Evolutionary conservation across 192 early-diverging fungal genomes (phyloP), one percentile per base, ranked within the genome.

Genomic region (Gryganskiella cystojenkinii): DNA sequence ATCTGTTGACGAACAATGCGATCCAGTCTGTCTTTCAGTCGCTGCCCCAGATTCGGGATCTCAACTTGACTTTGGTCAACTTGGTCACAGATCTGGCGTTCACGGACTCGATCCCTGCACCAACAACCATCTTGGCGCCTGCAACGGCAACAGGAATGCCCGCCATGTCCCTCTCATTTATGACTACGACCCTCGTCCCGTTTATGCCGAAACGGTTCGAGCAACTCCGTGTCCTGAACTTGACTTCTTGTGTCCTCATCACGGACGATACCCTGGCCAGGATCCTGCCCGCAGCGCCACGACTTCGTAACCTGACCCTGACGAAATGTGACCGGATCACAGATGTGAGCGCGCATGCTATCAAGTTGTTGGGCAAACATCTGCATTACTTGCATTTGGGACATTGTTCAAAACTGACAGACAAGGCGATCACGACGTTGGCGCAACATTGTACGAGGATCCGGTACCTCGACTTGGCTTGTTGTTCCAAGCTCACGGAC

Each of bases 311-410:
- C 57, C 56, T 89, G 17, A 78, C 85, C 14, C 49, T 89, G 52
- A 85, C 85, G 42, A 89, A 89, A 70, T 89, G 87, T 62, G 61
- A 73, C 20, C 59, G 75, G 43, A 84, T 89, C 27, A 86, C 87
- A 15, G 87, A 89, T 40, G 66, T 70, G 22, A 80, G 81, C 28
- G 84, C 86, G 15, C 57, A 72, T 42, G 42, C 70, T 15, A 85
- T 89, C 47, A 84, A 83, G 31, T 20, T 78, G 11, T 46, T 89
- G 42, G 85, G 86, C 15, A 82, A 84, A 25, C 83, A 87, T 51
- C 56, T 89, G 24, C 87, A 89, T 40, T 87, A 87, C 33, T 70
- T 89, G n/a, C 86, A 87, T 51, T 57, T 89, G 6, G 87, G 87
- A 3, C 87, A 89, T 53, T 89, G 87, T 27, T 70, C 70, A 10